Base-by-base conservation (phyloP, 345 rosid species). In the Boechera stricta region DNA sequence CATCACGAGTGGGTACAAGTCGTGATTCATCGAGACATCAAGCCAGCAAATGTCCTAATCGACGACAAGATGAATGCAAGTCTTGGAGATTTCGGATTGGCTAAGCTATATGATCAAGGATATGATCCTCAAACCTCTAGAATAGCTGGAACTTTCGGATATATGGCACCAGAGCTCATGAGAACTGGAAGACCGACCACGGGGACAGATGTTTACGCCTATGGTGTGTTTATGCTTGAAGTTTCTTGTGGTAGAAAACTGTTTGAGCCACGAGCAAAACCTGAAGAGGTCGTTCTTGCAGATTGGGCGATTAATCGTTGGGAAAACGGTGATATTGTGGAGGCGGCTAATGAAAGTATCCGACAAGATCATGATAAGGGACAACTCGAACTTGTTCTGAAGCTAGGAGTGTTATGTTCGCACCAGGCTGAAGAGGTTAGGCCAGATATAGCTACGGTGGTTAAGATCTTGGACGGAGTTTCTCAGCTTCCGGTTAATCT, bases 1-100 rank as follows among this genome's bases (percentile, higher is more conserved):
- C 88, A 85, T 18, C 82, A 83, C 26, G 83, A 82, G 15, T 85
- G 83, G 88, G 83, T 77, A 45, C 82, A 85, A 48, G 79, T 81
- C 2, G 84, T 85, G 3, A 36, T 85, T n/a, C 88, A 83, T 48
- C 64, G 88, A 61, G 85, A 85, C 57, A 71, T 82, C 38, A 85
- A 81, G 64, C 80, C 88, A 0, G 76, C 67, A 11, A 85, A 81
- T 66, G 65, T 81, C 13, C 72, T 83, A 16, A 65, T 85, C 11
- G 88, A 85, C 35, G 61, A 64, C 6, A 56, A 81, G 4, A 51
- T 85, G 72, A 74, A 81, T 28, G 88, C 78, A 41, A 81, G 77
- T 42, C 74, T 85, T 0, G 86, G 88, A 18, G 85, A 85, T 74
- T 85, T 81, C 4, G 85, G 86, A 10, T 53, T 81, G 7, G 77